Percentiles rank a stretch among this genome's conserved stretches.
These are phyloP conservation scores for Lipomyces oligophaga DNA, from an alignment of 805 yeast genomes.

Conservation along the genomic window DNA sequence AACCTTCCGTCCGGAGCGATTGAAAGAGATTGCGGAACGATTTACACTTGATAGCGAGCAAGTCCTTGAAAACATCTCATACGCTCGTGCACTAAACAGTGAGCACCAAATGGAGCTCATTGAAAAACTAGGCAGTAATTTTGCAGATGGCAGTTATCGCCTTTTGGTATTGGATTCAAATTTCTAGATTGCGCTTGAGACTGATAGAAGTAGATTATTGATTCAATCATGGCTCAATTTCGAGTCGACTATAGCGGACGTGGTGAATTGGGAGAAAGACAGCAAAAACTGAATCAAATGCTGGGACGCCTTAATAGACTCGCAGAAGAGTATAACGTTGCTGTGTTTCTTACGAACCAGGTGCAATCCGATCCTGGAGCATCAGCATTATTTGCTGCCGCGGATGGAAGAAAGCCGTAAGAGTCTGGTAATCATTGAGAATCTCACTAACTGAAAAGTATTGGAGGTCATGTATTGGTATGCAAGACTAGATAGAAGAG, in stretches of 20 bases:
- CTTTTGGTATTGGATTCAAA: conserved; percentile 47
- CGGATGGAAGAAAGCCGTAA: conserved; percentile 74
- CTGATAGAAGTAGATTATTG: conserved; percentile 43
- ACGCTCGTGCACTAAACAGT: conserved; percentile 71
- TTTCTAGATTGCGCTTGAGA: not conserved
- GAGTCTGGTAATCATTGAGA: conserved; percentile 15
- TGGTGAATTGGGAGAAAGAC: conserved; percentile 73
- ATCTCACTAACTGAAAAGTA: conserved; percentile 33
- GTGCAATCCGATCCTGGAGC: conserved; percentile 83
- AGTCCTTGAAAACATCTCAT: conserved; percentile 56
- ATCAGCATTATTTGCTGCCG: conserved; percentile 69
- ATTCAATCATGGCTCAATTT: conserved; percentile 75
- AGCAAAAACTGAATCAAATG: conserved; percentile 63
- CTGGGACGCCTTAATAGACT: conserved; percentile 51
- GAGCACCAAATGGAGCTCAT: conserved; percentile 75
- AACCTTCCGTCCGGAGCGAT: conserved; percentile 70
- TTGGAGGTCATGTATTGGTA: conserved; percentile 75
- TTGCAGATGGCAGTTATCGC: conserved; percentile 63
- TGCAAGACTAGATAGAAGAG: not conserved
- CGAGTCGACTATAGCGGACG: conserved; percentile 76
- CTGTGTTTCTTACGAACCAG: conserved; percentile 71
- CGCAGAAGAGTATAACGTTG: conserved; percentile 75
- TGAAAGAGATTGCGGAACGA: conserved; percentile 60
- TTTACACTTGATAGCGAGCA: conserved; percentile 67
- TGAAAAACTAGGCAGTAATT: conserved; percentile 61